Conservation (phyloP, 116 monocot genomes). For the Cymodocea nodosa region DNA sequence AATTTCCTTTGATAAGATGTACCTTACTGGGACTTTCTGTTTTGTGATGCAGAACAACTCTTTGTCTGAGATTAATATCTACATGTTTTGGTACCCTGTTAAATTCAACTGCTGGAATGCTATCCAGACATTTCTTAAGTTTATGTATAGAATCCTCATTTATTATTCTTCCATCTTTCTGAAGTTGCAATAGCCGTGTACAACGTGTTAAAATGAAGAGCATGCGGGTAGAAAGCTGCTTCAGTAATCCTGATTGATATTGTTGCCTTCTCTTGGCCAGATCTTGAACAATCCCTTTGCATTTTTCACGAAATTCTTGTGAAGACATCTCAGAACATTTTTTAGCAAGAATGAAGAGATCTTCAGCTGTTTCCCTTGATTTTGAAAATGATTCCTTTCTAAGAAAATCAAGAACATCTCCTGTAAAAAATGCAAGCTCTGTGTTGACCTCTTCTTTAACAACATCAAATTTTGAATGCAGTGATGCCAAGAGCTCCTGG, state of each 20-base stretch:
- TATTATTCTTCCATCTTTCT: constrained; percentile 36
- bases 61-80: not conserved
- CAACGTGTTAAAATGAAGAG: constrained; percentile 63
- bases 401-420: constrained; percentile 30
- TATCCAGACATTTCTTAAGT: constrained; percentile 53
- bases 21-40: not conserved
- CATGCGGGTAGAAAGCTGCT: constrained; percentile 47
- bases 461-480: constrained; percentile 43
- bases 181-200: constrained; percentile 50
- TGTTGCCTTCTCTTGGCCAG: constrained; percentile 40
- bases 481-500: constrained; percentile 49
- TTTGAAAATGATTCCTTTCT: constrained; percentile 22
- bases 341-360: constrained; percentile 37
- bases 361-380: constrained; percentile 15
- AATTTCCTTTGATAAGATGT: not conserved
- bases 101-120: constrained; percentile 46
- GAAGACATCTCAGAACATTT: constrained; percentile 43
- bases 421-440: constrained; percentile 34
- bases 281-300: constrained; percentile 51
- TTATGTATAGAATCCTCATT: constrained; percentile 38
- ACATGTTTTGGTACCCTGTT: constrained; percentile 13
- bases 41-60: not conserved
- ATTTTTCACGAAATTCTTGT: constrained; percentile 36
- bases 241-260: constrained; percentile 19
- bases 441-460: constrained; percentile 44